phyloP scores from a whole-genome alignment of 2,329 filamentous ascomycete species.

The Zymoseptoria tritici region DNA sequence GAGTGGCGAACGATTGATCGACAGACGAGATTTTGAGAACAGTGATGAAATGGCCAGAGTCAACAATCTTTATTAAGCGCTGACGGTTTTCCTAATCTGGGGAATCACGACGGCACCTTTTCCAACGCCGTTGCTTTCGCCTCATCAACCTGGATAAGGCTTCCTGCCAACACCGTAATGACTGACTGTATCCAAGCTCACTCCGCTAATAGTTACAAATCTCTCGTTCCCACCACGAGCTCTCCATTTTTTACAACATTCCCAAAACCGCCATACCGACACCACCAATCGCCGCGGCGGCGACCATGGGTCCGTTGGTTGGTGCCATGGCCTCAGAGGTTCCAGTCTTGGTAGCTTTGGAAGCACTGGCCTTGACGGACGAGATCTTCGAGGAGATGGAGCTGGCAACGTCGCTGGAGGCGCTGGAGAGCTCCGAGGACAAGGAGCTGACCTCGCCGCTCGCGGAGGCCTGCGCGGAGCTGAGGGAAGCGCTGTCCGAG shows the following conservation, averaged over 20 bases:
- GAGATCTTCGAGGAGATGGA: background rate
- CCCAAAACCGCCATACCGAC: slow-evolving; percentile 13
- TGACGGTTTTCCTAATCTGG: background rate
- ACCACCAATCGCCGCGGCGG: slow-evolving; percentile 15
- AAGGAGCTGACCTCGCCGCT: slow-evolving; percentile 1
- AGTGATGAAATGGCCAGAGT: background rate
- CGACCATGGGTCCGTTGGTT: slow-evolving; percentile 12
- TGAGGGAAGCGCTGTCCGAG: slow-evolving; percentile 5
- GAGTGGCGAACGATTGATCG: background rate
- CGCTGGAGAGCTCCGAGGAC: slow-evolving; percentile 2
- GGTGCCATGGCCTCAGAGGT: slow-evolving; percentile 2
- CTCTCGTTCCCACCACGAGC: background rate
- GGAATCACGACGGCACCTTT: background rate
- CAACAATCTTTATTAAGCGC: background rate
- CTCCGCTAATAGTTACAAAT: background rate
- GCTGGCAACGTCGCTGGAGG: slow-evolving; percentile 1
- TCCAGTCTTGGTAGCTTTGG: background rate
- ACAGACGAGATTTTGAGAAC: background rate
- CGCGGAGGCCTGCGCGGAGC: slow-evolving; percentile 2
- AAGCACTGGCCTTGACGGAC: slow-evolving; percentile 3
- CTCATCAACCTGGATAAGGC: background rate
- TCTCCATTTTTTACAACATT: slow-evolving; percentile 7
- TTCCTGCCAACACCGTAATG: background rate
- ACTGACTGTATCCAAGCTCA: background rate
- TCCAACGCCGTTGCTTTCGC: background rate